A percentile compares a stretch with the other conserved stretches of the same genome.
phyloP scores from a whole-genome alignment of 306 rosid species.

The Sophora flavescens region DNA sequence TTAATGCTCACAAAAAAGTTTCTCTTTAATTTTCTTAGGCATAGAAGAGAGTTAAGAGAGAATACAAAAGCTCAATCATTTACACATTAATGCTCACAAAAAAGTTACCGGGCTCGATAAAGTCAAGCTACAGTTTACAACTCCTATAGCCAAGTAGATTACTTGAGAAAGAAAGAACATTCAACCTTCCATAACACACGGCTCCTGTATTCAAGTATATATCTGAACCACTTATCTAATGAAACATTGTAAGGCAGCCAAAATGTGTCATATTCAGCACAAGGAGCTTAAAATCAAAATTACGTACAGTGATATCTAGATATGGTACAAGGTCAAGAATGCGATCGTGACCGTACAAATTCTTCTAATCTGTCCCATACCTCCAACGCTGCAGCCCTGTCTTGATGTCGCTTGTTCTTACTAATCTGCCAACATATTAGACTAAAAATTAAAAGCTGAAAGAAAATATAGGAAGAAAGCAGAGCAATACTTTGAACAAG shows the following conservation, averaged over 20 bases:
- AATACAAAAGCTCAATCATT: not conserved
- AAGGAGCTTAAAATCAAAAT: constrained; percentile 38
- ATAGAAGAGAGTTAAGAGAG: not conserved
- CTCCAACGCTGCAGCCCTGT: constrained; percentile 97
- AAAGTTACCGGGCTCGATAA: not conserved
- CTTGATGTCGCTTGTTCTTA: constrained; percentile 98
- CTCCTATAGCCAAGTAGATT: constrained; percentile 20
- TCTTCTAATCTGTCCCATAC: constrained; percentile 99
- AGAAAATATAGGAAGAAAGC: constrained; percentile 20
- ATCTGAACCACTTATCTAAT: not conserved
- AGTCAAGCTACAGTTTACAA: not conserved
- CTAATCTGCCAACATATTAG: constrained; percentile 72
- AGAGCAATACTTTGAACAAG: constrained; percentile 10
- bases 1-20: constrained; percentile 16
- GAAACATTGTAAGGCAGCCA: constrained; percentile 25
- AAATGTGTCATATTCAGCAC: constrained; percentile 9
- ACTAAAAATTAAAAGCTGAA: not conserved
- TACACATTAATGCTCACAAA: constrained; percentile 23
- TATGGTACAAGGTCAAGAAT: constrained; percentile 63
- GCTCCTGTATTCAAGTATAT: not conserved
- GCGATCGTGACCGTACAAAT: constrained; percentile 91
- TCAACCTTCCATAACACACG: constrained; percentile 1
- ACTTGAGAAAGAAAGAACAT: constrained; percentile 1
- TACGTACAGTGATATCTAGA: constrained; percentile 40
- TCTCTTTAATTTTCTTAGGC: constrained; percentile 5